Base-by-base conservation (phyloP, 2,329 filamentous ascomycete species). In the Akanthomyces muscarius region DNA sequence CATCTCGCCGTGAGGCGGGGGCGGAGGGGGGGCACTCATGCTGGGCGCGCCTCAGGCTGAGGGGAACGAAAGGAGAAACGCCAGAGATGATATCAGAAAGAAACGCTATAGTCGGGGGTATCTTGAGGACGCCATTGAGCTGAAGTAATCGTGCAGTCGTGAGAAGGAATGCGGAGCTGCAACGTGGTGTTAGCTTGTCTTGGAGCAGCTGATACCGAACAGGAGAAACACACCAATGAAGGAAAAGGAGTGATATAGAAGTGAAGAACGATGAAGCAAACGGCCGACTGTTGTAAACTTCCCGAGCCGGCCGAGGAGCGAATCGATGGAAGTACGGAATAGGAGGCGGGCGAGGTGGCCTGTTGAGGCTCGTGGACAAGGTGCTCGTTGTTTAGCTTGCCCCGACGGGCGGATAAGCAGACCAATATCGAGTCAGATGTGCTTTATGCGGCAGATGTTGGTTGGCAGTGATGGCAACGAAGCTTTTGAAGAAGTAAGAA, bases 1-100 rank as follows among this genome's bases (percentile, higher is more conserved):
- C 68, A 87, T 89, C 72, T 87, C 83, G 76, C 92, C 92, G 78
- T 97, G 92, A 66, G 91, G 92, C 72, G 92, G 92, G 68, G 90
- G 91, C 68, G 91, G 92, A 67, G 92, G 92, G 66, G 89, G 89
- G 66, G 76, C 78, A 74, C 77, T 82, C 78, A 82, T 83, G 61
- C 63, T 69, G 66, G 57, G 66, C 66, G 65, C 42, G 42, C 48
- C 47, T 45, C 48, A 54, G 28, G 51, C 33, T 28, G 42, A 48
- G 42, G 33, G 23, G 21, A 47, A 38, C 38, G 25, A 42, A 47
- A 36, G n/a, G 23, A 62, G 60, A 47, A 57, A 48, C 41, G 59
- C 50, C 50, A 55, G 50, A 41, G 41, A 61, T 23, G 28, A 61
- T 23, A 48, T 55, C 13, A 51, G 28, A 50, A 57, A 62, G 13